phyloP scores from a whole-genome alignment of 192 early-diverging fungal species.

The Chytriomyces sp. region DNA sequence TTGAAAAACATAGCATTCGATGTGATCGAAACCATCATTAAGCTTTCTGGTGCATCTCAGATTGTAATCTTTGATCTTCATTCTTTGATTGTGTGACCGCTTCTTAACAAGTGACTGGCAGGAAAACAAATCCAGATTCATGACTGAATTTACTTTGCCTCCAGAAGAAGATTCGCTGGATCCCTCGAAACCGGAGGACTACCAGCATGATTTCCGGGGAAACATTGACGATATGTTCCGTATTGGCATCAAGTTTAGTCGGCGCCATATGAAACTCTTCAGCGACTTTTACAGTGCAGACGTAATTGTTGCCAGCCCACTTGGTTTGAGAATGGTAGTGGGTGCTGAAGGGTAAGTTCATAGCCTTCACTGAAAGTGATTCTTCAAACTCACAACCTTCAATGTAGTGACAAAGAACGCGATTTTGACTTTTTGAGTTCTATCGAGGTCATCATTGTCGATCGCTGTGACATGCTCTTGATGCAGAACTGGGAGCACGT shows the following conservation, averaged over 20 bases:
- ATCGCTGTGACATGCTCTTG: conserved; percentile 80
- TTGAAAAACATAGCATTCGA: conserved; percentile 82
- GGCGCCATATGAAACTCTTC: conserved; percentile 85
- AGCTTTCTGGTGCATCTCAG: conserved; percentile 78
- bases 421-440: conserved; percentile 84
- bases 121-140: conserved; percentile 83
- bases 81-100: conserved; percentile 19
- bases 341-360: conserved; percentile 69
- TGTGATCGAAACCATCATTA: conserved; percentile 75
- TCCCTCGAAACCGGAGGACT: conserved; percentile 76
- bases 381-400: not conserved
- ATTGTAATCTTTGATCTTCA: conserved; percentile 47
- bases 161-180: conserved; percentile 63
- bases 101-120: conserved; percentile 26
- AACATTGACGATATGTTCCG: conserved; percentile 97
- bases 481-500: conserved; percentile 99
- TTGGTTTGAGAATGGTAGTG: conserved; percentile 87
- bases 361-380: not conserved
- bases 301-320: conserved; percentile 87
- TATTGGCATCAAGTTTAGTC: conserved; percentile 86
- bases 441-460: conserved; percentile 87
- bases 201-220: conserved; percentile 80
- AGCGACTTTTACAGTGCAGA: conserved; percentile 88
- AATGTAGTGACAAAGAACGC: conserved; percentile 63
- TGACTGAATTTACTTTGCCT: conserved; percentile 73